Evolutionary conservation across 2,329 filamentous ascomycete genomes (phyloP).

Genomic region (Fusarium kyushuense): DNA sequence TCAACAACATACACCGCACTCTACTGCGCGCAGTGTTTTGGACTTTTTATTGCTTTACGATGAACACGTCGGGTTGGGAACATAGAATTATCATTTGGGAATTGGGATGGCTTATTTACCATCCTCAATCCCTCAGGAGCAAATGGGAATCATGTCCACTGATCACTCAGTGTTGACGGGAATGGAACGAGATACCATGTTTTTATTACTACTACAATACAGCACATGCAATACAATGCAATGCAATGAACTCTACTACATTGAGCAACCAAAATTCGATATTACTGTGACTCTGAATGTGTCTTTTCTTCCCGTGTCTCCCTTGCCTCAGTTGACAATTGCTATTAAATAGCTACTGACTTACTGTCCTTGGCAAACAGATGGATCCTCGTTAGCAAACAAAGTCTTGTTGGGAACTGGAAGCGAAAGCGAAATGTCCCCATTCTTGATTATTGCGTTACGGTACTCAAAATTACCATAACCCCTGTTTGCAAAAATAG

Average conservation of each 20-base stretch:
- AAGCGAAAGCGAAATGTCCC: constrained; percentile 23
- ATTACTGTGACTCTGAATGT: constrained; percentile 4
- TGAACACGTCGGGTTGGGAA: constrained; percentile 48
- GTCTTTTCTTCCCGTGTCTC: constrained; percentile 21
- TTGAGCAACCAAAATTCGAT: no score
- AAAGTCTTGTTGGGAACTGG: not conserved
- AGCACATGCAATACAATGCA: not conserved
- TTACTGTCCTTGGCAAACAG: constrained; percentile 13
- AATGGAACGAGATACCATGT: constrained; percentile 47
- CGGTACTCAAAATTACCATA: constrained; percentile 35
- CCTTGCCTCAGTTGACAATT: constrained; percentile 1
- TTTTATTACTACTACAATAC: constrained; percentile 26
- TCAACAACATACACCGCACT: constrained; percentile 42
- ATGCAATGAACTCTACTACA: constrained; percentile 5
- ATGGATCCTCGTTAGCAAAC: constrained; percentile 4
- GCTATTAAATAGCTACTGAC: not conserved
- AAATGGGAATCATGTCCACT: constrained; percentile 47
- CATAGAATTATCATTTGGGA: constrained; percentile 47
- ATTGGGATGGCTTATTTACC: constrained; percentile 27
- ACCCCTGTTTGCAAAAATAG: constrained; percentile 42
- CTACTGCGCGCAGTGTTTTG: constrained; percentile 22
- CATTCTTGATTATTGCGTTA: constrained; percentile 19
- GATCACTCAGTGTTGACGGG: constrained; percentile 48
- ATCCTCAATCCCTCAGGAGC: constrained; percentile 32
- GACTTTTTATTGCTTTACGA: constrained; percentile 41